Base-by-base conservation (phyloP, 106 monocot species). In the Narthecium ossifragum region DNA sequence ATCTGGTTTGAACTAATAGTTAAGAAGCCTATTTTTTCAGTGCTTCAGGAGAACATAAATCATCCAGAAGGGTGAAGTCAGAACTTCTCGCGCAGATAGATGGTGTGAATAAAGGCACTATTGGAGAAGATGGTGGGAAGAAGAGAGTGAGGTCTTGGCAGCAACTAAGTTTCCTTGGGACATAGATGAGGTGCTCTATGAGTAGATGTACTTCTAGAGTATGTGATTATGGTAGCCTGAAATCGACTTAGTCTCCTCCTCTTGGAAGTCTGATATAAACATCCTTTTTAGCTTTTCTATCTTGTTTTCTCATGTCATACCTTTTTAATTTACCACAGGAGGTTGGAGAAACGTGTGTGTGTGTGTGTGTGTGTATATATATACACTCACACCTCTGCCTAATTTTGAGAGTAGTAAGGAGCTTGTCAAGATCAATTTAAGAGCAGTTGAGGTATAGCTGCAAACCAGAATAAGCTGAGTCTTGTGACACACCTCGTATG, bases 141-240 rank as follows among this genome's bases (percentile, higher is more conserved):
- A 96, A 96, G 66, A 96, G 90, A 46, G 96, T 96, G 40, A 96
- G 96, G 96, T 96, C 29, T 69, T 96, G 70, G 96, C 96, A 31
- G 96, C 96, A 21, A 96, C 96, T 23, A 96, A 96, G 55, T 96
- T 96, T 57, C 96, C 96, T 46, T 96, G 96, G 96, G 96, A 96
- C 55, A 96, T 96, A 59, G 96, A 96, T 67, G 96, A 96, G 67
- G 96, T 90, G 8, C 86, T 96, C n/a, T n/a, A n/a, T n/a, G n/a
- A n/a, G n/a, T n/a, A n/a, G n/a, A n/a, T n/a, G n/a, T n/a, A n/a
- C n/a, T n/a, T n/a, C n/a, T n/a, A n/a, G n/a, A n/a, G n/a, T n/a
- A n/a, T n/a, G n/a, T n/a, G n/a, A n/a, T n/a, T n/a, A n/a, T n/a
- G n/a, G n/a, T 15, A 96, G 96, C 90, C 90, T 55, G 2, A 37